Base-by-base conservation (phyloP, 257 asterid genomes). In the Craterostigma plantagineum region DNA sequence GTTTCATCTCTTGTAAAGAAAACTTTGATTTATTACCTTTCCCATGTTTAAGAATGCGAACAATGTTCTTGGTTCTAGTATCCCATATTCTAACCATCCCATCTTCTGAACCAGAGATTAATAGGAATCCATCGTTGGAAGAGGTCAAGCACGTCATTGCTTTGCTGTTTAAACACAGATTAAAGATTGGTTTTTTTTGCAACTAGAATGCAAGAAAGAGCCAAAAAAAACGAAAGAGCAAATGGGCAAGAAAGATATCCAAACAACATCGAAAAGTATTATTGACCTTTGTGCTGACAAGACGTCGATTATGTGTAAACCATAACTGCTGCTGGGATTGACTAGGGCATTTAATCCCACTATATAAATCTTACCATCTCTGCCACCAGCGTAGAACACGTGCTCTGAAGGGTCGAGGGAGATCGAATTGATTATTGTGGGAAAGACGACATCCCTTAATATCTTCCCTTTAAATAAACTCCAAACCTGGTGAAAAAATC, bases 71-170 rank as follows among this genome's bases (percentile, higher is more conserved):
- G 37, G 71, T 70, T 61, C 63, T 73, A 27, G 93, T 74, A 58
- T 87, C 78, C 95, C 92, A 87, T 49, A 83, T 78, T 59, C 93
- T 75, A 55, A 87, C 51, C 79, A 72, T 66, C 50, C 95, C 99
- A 68, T 90, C 92, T 62, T 83, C 92, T 40, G 94, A 77, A 50
- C 92, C 95, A 65, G 92, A 79, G 37, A 73, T 69, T 61, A 90
- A 63, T 38, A 75, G 64, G 40, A 34, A 53, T 16, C 95, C 92
- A 55, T 79, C 91, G 55, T 60, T 68, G 53, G 84, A 74, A 49
- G 72, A 65, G 23, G 91, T 77, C 74, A 90, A 64, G 79, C 91
- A 75, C 48, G 94, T 83, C 50, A 90, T 66, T 46, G 81, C 86
- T 63, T 83, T 90, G 59, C 95, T 83, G 81, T 64, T 56, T 42